Conservation (phyloP, 2,329 filamentous ascomycete genomes). For the Microdochium nivale region DNA sequence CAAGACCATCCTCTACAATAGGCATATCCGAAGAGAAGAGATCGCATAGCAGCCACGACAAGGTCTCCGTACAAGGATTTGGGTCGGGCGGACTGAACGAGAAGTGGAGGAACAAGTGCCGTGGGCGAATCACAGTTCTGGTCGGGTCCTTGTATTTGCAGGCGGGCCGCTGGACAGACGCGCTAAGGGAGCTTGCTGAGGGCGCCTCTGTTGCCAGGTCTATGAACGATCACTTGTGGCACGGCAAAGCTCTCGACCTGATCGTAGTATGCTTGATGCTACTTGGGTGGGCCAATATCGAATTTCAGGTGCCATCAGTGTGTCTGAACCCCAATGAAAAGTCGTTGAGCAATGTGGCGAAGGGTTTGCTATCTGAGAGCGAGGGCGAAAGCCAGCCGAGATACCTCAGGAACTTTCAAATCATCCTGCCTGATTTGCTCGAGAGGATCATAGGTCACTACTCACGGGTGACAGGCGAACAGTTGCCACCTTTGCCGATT, state of each 20-base stretch:
- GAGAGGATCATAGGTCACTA: conserved; percentile 70
- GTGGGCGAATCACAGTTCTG: conserved; percentile 69
- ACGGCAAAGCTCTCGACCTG: conserved; percentile 87
- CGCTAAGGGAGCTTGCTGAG: conserved; percentile 73
- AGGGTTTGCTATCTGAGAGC: conserved; percentile 24
- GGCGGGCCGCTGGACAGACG: conserved; percentile 84
- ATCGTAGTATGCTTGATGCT: conserved; percentile 76
- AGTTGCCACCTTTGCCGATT: conserved; percentile 60
- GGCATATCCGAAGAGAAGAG: conserved; percentile 30
- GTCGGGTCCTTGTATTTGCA: conserved; percentile 81
- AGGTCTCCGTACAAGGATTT: conserved; percentile 63
- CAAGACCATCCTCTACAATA: background rate
- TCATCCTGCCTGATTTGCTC: conserved; percentile 62
- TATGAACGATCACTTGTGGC: conserved; percentile 91
- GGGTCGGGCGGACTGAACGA: conserved; percentile 64
- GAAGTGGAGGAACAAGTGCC: conserved; percentile 70
- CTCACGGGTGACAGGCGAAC: conserved; percentile 60
- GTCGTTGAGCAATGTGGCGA: conserved; percentile 22
- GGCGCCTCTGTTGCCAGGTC: conserved; percentile 69
- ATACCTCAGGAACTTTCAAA: conserved; percentile 45
- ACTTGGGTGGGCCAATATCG: conserved; percentile 73
- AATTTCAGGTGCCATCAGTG: conserved; percentile 66
- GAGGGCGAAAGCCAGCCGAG: conserved; percentile 39
- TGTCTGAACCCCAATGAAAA: conserved; percentile 44
- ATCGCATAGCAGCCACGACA: conserved; percentile 39